Evolutionary conservation across 805 yeast species (phyloP), one percentile per base, ranked within the genome.

Genomic region (Metschnikowia kofuensis): DNA sequence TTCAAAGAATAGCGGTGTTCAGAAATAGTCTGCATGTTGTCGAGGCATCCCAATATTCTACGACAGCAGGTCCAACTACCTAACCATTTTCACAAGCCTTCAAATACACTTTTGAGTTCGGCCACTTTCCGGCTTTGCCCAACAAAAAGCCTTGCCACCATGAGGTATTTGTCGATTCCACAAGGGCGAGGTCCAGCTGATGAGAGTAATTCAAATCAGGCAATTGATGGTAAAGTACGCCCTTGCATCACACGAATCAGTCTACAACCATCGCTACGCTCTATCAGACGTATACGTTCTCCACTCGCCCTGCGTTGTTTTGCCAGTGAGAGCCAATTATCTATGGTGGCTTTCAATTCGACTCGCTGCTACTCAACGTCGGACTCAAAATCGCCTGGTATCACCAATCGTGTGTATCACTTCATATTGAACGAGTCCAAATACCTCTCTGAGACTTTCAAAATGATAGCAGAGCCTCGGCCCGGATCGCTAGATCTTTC

Each of bases 401-500:
- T 45, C 14, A 27, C 48, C 7, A 30, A 26, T 35, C 31, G 28
- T 35, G 36, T 47, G n/a, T 47, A 42, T 28, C 35, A 30, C 4
- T 54, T 54, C 38, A 28, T 54, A 27, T 51, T 38, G 26, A 46
- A 48, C 15, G 57, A 54, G 29, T 21, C 54, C 8, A 40, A 45
- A 38, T 36, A 43, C 35, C 35, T 54, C 21, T 32, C 48, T 30
- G 44, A 52, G 15, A 38, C 54, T 12, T 38, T 54, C 9, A 32
- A 35, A 28, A 45, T 54, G 40, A 45, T 47, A 13, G 35, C 44
- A 30, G 21, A 42, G 15, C 28, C 38, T 6, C 38, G 6, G 8
- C 16, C 29, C 26, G 34, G 39, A 13, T 21, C 11, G 4, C 15
- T 50, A 15, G 47, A 46, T 29, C 29, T 38, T 12, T 44, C 45